These are phyloP conservation scores for Trichomonas vaginalis DNA, from an alignment of 208 protist genomes.

Conservation along the genomic window DNA sequence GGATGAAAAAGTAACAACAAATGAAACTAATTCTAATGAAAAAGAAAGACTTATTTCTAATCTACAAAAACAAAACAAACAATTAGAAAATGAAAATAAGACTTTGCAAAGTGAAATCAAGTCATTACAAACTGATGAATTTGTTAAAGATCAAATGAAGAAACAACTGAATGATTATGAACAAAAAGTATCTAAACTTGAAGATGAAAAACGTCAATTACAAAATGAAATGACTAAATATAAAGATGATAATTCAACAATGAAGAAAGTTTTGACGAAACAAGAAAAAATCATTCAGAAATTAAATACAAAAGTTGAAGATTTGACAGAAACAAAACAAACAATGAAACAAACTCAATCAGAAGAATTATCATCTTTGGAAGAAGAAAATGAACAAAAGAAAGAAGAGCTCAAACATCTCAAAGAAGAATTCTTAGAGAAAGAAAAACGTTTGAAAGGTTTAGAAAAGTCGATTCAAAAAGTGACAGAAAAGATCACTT, in stretches of 20 bases:
- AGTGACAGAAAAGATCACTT: background rate
- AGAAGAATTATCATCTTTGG: background rate
- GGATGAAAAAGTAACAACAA: background rate
- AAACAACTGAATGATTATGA: background rate
- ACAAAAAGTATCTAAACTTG: background rate
- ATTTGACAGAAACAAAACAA: background rate
- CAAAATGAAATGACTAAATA: background rate
- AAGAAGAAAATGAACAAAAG: background rate
- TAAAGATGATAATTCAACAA: background rate
- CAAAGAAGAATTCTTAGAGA: background rate
- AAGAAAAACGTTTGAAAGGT: background rate
- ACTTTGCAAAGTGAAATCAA: background rate
- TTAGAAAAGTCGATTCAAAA: background rate
- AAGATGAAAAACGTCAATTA: background rate
- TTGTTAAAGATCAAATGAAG: too few species aligned
- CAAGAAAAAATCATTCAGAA: background rate
- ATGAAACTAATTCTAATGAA: background rate
- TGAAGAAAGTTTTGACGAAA: background rate
- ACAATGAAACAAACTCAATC: background rate
- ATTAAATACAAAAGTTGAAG: background rate
- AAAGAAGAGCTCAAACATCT: background rate
- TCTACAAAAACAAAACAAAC: background rate
- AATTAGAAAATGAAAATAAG: background rate
- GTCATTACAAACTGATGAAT: background rate
- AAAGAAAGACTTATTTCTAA: background rate